Evolutionary conservation across 176 grass and related monocot genomes (phyloP).

Genomic region (Cenchrus americanus): DNA sequence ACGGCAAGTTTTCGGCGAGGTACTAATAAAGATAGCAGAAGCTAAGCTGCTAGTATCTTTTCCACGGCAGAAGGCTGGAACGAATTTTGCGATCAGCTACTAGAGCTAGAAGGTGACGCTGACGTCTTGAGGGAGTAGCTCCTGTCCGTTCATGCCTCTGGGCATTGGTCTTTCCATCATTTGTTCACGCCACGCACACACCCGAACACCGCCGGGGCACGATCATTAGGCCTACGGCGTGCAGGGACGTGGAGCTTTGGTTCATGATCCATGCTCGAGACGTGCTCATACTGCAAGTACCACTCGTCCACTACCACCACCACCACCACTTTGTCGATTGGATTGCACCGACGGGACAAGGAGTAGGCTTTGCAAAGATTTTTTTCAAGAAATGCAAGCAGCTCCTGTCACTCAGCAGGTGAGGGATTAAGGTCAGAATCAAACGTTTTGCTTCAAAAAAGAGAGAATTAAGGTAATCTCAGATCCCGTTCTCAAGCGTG

Average conservation of each 20-base stretch:
- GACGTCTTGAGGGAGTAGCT: neutral
- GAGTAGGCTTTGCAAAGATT: neutral
- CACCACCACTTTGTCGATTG: neutral
- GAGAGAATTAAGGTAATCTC: neutral
- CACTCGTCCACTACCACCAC: neutral
- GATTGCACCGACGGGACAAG: neutral
- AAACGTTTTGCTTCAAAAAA: neutral
- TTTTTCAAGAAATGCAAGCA: neutral
- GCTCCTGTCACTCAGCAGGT: neutral
- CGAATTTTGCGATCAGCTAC: neutral
- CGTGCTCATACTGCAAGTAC: neutral
- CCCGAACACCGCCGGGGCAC: constrained; percentile 17
- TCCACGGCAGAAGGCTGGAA: neutral
- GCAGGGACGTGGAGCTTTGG: constrained; percentile 36
- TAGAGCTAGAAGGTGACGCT: neutral
- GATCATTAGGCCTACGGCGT: constrained; percentile 30
- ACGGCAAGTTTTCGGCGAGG: too few species aligned
- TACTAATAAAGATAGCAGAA: neutral
- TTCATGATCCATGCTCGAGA: constrained; percentile 9
- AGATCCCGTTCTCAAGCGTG: too few species aligned
- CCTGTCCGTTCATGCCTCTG: neutral
- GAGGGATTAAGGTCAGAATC: neutral
- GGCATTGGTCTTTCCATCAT: constrained; percentile 36
- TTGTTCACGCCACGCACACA: neutral
- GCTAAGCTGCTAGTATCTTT: neutral